A percentile compares a stretch with the other conserved stretches of the same genome.
These are phyloP conservation scores for Ogataea methylovora DNA, from an alignment of 805 yeast genomes.

Conservation along the genomic window DNA sequence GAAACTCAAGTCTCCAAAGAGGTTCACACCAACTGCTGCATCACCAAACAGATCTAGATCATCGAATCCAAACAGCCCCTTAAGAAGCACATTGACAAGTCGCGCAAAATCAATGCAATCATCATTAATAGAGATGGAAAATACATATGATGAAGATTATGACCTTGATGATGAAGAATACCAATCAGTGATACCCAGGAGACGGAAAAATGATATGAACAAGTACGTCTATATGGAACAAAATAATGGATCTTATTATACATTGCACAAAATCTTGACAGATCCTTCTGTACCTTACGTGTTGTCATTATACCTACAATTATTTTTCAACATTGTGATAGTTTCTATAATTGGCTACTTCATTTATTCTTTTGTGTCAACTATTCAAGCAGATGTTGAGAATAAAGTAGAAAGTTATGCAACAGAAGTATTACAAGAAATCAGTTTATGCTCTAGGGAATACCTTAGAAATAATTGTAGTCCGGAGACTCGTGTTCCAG, in stretches of 20 bases:
- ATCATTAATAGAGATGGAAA: too few relatives aligned
- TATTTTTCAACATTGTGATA: slow-evolving; percentile 48
- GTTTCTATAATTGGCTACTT: slow-evolving; percentile 44
- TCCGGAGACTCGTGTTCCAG: slow-evolving; percentile 60
- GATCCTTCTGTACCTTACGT: slow-evolving; percentile 50
- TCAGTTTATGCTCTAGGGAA: slow-evolving; percentile 60
- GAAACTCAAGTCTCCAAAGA: too few relatives aligned
- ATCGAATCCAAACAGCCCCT: too few relatives aligned
- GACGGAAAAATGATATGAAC: too few relatives aligned
- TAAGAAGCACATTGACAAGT: too few relatives aligned
- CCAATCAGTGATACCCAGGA: too few relatives aligned
- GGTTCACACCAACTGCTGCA: too few relatives aligned
- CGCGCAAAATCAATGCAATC: too few relatives aligned
- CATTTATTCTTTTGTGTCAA: slow-evolving; percentile 40
- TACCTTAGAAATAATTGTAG: slow-evolving; percentile 69
- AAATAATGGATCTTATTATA: not conserved
- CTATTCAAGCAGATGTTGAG: slow-evolving; percentile 58
- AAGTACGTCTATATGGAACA: too few relatives aligned
- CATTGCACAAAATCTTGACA: slow-evolving; percentile 4
- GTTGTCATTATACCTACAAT: slow-evolving; percentile 55
- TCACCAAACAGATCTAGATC: too few relatives aligned
- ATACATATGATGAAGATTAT: too few relatives aligned
- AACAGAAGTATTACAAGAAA: slow-evolving; percentile 52
- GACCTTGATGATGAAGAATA: too few relatives aligned
- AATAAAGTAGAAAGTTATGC: slow-evolving; percentile 59